Evolutionary conservation across 2,329 filamentous ascomycete species (phyloP).

Genomic region (Epichloe gansuensis): DNA sequence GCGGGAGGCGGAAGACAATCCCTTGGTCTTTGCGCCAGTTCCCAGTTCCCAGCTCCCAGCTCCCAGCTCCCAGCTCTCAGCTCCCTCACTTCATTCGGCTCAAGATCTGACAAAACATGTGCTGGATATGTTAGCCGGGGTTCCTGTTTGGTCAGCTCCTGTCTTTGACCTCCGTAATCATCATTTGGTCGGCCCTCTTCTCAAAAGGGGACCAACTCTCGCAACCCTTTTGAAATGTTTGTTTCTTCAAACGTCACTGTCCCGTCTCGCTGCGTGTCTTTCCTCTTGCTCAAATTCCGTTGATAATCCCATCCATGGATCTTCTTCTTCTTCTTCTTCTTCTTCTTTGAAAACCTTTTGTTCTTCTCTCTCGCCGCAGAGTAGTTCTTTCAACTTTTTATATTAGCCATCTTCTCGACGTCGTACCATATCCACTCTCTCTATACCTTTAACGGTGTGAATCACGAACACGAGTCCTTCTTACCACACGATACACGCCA

Average conservation of each 20-base stretch:
- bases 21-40: neutral
- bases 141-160: constrained; percentile 1
- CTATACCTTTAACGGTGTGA: constrained; percentile 1
- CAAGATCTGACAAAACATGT: constrained; percentile 3
- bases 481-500: constrained; percentile 3
- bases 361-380: neutral
- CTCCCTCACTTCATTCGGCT: neutral
- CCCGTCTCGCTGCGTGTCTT: neutral
- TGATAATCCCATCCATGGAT: neutral
- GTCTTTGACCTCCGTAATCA: neutral
- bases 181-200: constrained; percentile 2
- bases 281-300: neutral
- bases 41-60: neutral
- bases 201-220: constrained; percentile 7
- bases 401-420: neutral
- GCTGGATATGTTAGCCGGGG: constrained; percentile 2
- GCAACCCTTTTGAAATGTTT: constrained; percentile 4
- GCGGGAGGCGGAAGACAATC: constrained; percentile 1
- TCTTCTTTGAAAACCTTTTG: neutral
- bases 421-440: constrained; percentile 3
- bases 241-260: neutral
- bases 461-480: constrained; percentile 5
- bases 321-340: neutral
- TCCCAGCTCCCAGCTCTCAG: neutral
- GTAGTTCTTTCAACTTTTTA: neutral